Conservation (phyloP, 2,329 filamentous ascomycete genomes). For the Macrophomina phaseolina region DNA sequence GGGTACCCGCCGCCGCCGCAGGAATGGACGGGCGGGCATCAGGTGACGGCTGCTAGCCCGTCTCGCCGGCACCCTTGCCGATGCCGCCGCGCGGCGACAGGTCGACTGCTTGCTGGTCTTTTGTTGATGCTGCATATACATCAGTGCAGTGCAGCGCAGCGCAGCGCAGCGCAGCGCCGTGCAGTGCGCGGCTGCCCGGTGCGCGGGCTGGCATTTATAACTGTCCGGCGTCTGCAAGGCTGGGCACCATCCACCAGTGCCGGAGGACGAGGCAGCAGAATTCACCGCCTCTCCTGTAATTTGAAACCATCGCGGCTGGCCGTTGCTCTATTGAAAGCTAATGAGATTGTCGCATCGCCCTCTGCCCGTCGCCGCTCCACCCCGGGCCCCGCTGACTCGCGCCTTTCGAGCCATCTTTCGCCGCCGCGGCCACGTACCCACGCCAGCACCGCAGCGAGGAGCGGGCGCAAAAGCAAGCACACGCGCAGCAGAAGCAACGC, state of each 20-base stretch:
- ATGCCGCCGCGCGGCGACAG: slow-evolving; percentile 23
- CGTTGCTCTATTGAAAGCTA: slow-evolving; percentile 24
- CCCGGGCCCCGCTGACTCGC: slow-evolving; percentile 9
- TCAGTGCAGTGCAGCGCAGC: background rate
- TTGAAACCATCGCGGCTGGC: slow-evolving; percentile 27
- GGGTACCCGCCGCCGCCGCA: slow-evolving; percentile 1
- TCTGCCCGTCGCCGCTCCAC: slow-evolving; percentile 26
- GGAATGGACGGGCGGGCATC: background rate
- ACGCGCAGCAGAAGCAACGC: slow-evolving; percentile 25
- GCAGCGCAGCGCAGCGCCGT: background rate
- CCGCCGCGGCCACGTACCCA: slow-evolving; percentile 18
- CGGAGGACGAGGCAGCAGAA: slow-evolving; percentile 21
- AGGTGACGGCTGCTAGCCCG: slow-evolving; percentile 14
- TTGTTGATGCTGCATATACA: background rate
- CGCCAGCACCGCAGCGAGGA: slow-evolving; percentile 20
- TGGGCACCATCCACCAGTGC: slow-evolving; percentile 23
- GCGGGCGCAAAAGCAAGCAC: slow-evolving; percentile 20
- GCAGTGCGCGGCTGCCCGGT: slow-evolving; percentile 23
- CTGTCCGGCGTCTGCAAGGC: slow-evolving; percentile 23
- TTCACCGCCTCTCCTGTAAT: slow-evolving; percentile 28
- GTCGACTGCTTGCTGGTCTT: background rate
- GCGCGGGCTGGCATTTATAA: slow-evolving; percentile 22
- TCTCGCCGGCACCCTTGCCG: slow-evolving; percentile 17
- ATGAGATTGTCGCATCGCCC: slow-evolving; percentile 25
- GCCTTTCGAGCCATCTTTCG: slow-evolving; percentile 16